Percentiles rank a stretch among this genome's conserved stretches.
phyloP scores from a whole-genome alignment of 2,329 filamentous ascomycete species.

The Fusarium fujikuroi region DNA sequence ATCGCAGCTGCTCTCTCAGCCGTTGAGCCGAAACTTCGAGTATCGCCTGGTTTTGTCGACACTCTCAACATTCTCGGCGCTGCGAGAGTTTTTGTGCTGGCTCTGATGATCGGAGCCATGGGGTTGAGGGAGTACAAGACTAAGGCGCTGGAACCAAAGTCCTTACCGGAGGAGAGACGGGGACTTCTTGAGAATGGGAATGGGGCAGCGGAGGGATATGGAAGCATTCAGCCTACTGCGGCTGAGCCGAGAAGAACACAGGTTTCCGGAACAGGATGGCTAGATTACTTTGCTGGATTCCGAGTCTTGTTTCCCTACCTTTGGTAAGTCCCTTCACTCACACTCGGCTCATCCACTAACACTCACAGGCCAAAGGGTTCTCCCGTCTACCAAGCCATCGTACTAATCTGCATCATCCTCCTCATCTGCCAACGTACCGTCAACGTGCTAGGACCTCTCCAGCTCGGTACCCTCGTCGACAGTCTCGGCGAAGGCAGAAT shows the following conservation, averaged over 20 bases:
- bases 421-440: conserved; percentile 56
- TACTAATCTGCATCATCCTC: conserved; percentile 54
- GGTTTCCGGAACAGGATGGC: conserved; percentile 53
- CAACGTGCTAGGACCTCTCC: conserved; percentile 56
- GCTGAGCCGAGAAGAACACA: conserved; percentile 44
- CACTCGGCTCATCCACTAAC: conserved; percentile 7
- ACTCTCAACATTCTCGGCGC: conserved; percentile 47
- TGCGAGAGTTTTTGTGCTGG: conserved; percentile 47
- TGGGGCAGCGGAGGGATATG: conserved; percentile 45
- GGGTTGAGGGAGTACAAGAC: conserved; percentile 48
- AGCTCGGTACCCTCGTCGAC: conserved; percentile 56
- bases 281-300: conserved; percentile 60
- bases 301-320: conserved; percentile 58
- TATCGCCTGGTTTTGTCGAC: conserved; percentile 46
- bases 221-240: conserved; percentile 27
- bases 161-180: conserved; percentile 50
- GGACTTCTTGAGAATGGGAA: conserved; percentile 55
- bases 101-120: conserved; percentile 50
- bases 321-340: conserved; percentile 45
- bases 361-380: conserved; percentile 55
- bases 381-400: conserved; percentile 52
- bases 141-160: conserved; percentile 41
- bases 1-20: conserved; percentile 50
- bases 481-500: conserved; percentile 54
- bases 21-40: conserved; percentile 44